A percentile compares a stretch with the other conserved stretches of the same genome.
Evolutionary conservation across 495 filamentous ascomycete genomes (phyloP).

Genomic region (Tuber microsphaerosporum): DNA sequence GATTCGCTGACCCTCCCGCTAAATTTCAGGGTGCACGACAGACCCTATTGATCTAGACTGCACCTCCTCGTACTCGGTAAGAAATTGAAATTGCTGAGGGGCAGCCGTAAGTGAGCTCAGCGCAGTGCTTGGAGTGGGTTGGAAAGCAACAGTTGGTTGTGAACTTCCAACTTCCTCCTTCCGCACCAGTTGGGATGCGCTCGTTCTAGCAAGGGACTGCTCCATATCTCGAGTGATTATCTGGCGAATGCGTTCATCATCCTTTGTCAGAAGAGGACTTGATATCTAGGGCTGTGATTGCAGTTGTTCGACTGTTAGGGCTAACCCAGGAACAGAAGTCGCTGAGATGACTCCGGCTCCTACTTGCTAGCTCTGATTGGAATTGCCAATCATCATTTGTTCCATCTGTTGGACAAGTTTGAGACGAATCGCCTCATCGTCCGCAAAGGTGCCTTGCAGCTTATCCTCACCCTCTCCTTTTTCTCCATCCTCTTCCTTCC

Average conservation of each 20-base stretch:
- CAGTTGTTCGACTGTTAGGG: neutral
- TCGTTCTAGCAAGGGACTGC: neutral
- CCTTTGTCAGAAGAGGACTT: neutral
- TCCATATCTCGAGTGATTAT: neutral
- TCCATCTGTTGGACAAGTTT: neutral
- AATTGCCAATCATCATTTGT: neutral
- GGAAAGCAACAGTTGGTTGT: neutral
- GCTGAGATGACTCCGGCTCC: neutral
- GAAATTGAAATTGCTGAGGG: neutral
- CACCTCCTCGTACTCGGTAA: neutral
- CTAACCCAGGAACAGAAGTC: neutral
- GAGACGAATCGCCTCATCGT: neutral
- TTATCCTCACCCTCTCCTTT: neutral
- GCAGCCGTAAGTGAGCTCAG: neutral
- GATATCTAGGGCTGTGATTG: neutral
- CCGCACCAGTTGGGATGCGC: neutral
- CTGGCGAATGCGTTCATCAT: neutral
- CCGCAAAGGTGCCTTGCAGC: neutral
- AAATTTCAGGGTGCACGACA: neutral
- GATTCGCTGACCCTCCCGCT: neutral
- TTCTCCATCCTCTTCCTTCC: constrained; percentile 1
- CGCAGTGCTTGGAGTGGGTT: neutral
- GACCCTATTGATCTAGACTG: neutral
- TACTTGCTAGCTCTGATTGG: neutral
- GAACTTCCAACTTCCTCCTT: neutral